Conservation (phyloP, 768 basidiomycete species). For the Suillus tomentosus region DNA sequence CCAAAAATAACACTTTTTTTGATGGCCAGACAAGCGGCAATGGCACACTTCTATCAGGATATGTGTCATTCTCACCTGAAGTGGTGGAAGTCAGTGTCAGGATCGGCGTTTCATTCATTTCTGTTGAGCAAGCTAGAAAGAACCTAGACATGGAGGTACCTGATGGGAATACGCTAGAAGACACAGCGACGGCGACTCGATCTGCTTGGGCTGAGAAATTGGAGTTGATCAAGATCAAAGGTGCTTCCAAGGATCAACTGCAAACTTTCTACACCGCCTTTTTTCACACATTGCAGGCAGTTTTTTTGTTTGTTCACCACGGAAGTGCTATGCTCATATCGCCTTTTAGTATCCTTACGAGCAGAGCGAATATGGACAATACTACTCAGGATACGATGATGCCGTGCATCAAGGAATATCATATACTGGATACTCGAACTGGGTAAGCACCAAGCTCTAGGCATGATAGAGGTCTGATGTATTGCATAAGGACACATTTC, state of each 20-base stretch:
- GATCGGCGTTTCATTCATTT: constrained; percentile 76
- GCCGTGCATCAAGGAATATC: constrained; percentile 63
- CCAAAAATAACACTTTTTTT: constrained; percentile 44
- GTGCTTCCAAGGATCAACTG: constrained; percentile 49
- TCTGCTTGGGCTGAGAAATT: constrained; percentile 61
- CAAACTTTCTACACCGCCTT: constrained; percentile 62
- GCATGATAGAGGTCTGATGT: background rate
- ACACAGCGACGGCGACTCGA: constrained; percentile 50
- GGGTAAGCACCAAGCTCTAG: constrained; percentile 46
- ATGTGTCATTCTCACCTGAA: constrained; percentile 43
- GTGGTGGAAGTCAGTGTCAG: constrained; percentile 49
- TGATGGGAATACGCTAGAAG: constrained; percentile 48
- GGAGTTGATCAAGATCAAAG: constrained; percentile 49
- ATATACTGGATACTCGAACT: constrained; percentile 81
- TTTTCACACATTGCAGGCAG: constrained; percentile 62
- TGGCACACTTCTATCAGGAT: constrained; percentile 54
- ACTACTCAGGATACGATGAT: constrained; percentile 81
- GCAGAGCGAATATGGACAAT: constrained; percentile 61
- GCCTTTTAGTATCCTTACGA: constrained; percentile 71
- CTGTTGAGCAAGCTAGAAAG: constrained; percentile 60
- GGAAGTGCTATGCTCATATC: constrained; percentile 6
- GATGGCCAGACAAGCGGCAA: constrained; percentile 32
- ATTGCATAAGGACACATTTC: constrained; percentile 66
- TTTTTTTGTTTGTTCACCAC: constrained; percentile 2
- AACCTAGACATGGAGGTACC: constrained; percentile 54